A percentile compares a stretch with the other conserved stretches of the same genome.
These are phyloP conservation scores for Eremomyces bilateralis DNA, from an alignment of 495 filamentous ascomycete genomes.

Conservation along the genomic window DNA sequence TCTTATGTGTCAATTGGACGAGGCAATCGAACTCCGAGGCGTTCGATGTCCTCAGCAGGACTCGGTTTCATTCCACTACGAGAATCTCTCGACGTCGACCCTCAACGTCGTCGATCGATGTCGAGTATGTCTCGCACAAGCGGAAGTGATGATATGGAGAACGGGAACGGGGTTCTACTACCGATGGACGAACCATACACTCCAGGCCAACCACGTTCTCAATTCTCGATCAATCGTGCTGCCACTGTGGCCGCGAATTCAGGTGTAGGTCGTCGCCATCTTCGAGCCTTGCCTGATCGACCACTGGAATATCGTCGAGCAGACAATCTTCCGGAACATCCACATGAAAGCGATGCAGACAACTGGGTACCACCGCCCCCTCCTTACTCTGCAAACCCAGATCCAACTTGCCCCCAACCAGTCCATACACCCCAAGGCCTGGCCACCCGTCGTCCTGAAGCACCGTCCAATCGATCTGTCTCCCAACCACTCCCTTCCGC, in stretches of 20 bases:
- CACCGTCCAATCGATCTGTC: no score
- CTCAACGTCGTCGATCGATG: no score
- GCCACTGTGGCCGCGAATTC: conserved; percentile 13
- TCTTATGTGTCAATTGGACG: no score
- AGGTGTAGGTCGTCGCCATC: conserved; percentile 13
- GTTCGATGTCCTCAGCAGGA: no score
- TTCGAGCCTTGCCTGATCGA: conserved; percentile 12
- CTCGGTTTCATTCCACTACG: no score
- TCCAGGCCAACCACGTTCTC: conserved; percentile 11
- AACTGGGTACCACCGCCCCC: conserved; percentile 91
- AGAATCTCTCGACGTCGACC: no score
- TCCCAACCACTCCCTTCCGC: no score
- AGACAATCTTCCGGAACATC: conserved; percentile 44
- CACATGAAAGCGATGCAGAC: conserved; percentile 77
- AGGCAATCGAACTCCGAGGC: no score
- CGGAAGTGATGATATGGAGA: no score
- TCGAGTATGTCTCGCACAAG: no score
- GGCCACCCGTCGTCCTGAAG: no score
- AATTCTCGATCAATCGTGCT: conserved; percentile 10
- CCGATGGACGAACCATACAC: conserved; percentile 14
- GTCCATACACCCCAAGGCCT: neutral
- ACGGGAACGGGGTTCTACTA: no score
- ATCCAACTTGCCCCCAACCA: conserved; percentile 10
- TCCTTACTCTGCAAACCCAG: conserved; percentile 53
- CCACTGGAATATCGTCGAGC: conserved; percentile 27